Conservation (phyloP, 176 grass and related monocot genomes). For the Aegilops speltoides region DNA sequence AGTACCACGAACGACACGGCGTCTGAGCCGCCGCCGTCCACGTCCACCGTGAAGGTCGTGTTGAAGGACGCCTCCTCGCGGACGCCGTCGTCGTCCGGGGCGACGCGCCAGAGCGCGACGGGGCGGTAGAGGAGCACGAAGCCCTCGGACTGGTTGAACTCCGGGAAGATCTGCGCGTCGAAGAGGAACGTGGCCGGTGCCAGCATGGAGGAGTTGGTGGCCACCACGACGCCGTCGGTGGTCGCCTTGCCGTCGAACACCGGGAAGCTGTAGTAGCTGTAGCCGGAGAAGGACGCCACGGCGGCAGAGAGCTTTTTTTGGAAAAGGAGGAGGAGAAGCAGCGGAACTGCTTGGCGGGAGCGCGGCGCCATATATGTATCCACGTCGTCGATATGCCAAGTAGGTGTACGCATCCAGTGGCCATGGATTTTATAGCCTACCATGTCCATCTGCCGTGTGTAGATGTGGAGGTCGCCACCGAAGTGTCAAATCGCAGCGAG, state of each 20-base stretch:
- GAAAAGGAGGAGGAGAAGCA: background rate
- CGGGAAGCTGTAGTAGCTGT: background rate
- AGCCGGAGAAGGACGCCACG: background rate
- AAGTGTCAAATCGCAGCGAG: too few relatives aligned
- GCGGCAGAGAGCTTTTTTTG: background rate
- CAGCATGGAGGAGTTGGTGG: background rate
- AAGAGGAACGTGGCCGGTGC: background rate
- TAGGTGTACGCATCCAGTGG: too few relatives aligned
- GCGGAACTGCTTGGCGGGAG: too few relatives aligned
- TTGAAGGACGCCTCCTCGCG: background rate
- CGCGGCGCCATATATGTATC: too few relatives aligned
- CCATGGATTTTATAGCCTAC: too few relatives aligned
- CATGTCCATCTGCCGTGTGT: too few relatives aligned
- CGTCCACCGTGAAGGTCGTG: background rate
- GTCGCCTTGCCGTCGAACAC: background rate
- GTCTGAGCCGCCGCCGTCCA: background rate
- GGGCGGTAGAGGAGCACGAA: background rate
- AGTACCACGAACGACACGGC: constrained; percentile 12
- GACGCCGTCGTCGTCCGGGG: background rate
- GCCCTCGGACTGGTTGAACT: background rate
- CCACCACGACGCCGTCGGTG: background rate
- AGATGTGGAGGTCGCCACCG: too few relatives aligned
- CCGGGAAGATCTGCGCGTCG: background rate
- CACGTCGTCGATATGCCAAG: too few relatives aligned
- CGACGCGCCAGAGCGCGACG: background rate